Conservation (phyloP, 768 basidiomycete species). For the Suillus placidus region DNA sequence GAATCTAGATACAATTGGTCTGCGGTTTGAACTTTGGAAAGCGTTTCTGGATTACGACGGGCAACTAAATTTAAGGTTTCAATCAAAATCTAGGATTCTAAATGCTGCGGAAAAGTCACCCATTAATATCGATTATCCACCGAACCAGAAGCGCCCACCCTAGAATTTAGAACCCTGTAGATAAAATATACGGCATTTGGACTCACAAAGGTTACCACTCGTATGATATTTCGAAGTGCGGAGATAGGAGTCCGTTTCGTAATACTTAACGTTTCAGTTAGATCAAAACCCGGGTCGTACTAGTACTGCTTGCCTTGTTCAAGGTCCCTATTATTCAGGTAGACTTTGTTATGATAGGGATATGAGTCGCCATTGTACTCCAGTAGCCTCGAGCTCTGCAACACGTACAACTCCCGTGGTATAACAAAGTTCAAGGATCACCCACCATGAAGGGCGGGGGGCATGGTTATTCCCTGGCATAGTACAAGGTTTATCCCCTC, state of each 20-base stretch:
- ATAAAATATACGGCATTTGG: not conserved
- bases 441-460: not conserved
- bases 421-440: not conserved
- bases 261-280: not conserved
- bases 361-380: too few species aligned
- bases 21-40: too few species aligned
- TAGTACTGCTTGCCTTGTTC: too few species aligned
- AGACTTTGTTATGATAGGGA: too few species aligned
- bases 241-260: conserved; percentile 2
- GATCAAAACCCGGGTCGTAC: not conserved
- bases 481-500: not conserved
- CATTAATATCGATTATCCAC: too few species aligned
- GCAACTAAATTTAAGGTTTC: too few species aligned
- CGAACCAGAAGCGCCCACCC: not conserved
- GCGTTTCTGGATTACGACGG: too few species aligned
- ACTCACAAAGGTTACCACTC: not conserved
- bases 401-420: not conserved
- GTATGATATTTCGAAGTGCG: not conserved
- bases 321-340: not conserved
- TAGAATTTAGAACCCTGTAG: not conserved
- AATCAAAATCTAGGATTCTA: too few species aligned
- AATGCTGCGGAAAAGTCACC: too few species aligned
- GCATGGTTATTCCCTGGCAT: not conserved
- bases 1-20: too few species aligned
- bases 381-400: not conserved